A percentile compares a stretch with the other conserved stretches of the same genome.
Conservation (phyloP, 495 filamentous ascomycete species). For the Penicillium silybi region DNA sequence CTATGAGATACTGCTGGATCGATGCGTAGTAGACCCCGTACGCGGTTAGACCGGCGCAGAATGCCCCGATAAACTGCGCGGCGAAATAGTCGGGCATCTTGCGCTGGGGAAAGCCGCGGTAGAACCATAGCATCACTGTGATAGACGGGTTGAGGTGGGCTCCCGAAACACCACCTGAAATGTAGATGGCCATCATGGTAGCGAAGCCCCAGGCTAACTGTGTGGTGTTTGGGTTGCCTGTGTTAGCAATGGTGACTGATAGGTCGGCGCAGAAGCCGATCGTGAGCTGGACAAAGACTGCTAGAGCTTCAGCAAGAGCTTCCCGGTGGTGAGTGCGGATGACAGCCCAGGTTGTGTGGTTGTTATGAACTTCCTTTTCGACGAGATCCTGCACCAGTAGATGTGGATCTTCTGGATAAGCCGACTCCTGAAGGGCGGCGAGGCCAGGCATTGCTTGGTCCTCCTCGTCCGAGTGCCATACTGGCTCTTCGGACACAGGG, state of each 20-base stretch:
- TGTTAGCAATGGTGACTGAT: slow-evolving; percentile 41
- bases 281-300: slow-evolving; percentile 39
- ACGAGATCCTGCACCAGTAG: slow-evolving; percentile 37
- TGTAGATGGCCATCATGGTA: slow-evolving; percentile 56
- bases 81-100: slow-evolving; percentile 46
- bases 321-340: slow-evolving; percentile 48
- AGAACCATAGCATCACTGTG: slow-evolving; percentile 48
- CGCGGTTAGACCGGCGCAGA: slow-evolving; percentile 41
- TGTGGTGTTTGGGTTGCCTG: slow-evolving; percentile 44
- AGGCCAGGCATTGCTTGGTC: slow-evolving; percentile 6
- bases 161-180: slow-evolving; percentile 52
- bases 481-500: slow-evolving; percentile 18
- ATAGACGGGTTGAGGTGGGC: slow-evolving; percentile 52
- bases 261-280: slow-evolving; percentile 49
- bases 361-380: slow-evolving; percentile 44
- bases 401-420: slow-evolving; percentile 36
- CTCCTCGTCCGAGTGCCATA: slow-evolving; percentile 5
- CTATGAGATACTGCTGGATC: slow-evolving; percentile 38
- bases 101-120: slow-evolving; percentile 47
- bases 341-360: slow-evolving; percentile 51
- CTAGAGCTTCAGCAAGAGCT: slow-evolving; percentile 50
- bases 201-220: slow-evolving; percentile 54
- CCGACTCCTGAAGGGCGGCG: slow-evolving; percentile 23
- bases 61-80: slow-evolving; percentile 45
- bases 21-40: slow-evolving; percentile 49